A percentile compares a stretch with the other conserved stretches of the same genome.
Conservation (phyloP, 164 flowering plant species). For the Nelumbo lutea region DNA sequence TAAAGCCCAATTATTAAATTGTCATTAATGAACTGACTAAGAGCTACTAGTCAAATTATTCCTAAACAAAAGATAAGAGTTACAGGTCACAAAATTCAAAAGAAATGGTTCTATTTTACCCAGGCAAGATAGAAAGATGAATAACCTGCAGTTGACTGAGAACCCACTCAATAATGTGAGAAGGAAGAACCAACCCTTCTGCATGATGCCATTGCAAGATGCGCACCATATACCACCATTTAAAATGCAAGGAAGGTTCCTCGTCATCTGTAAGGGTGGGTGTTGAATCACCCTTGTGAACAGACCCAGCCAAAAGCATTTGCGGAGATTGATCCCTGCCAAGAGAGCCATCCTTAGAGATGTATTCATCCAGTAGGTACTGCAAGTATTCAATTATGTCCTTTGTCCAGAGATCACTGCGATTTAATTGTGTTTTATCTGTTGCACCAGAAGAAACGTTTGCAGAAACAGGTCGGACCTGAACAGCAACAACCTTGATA, state of each 20-base stretch:
- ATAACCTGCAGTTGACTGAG: slow-evolving; percentile 72
- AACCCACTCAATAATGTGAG: slow-evolving; percentile 90
- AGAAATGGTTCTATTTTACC: background rate
- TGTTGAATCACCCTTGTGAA: slow-evolving; percentile 45
- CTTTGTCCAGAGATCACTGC: slow-evolving; percentile 93
- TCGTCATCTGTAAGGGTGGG: slow-evolving; percentile 44
- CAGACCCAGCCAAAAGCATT: slow-evolving; percentile 44
- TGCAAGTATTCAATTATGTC: slow-evolving; percentile 90
- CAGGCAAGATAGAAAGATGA: background rate
- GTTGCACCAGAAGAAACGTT: slow-evolving; percentile 56
- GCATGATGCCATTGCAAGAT: slow-evolving; percentile 87
- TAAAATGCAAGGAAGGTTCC: slow-evolving; percentile 74
- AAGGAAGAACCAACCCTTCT: slow-evolving; percentile 78
- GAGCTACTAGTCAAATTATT: background rate
- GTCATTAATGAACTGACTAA: background rate
- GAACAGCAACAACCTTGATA: slow-evolving; percentile 25
- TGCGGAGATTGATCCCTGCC: slow-evolving; percentile 62
- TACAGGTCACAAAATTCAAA: background rate
- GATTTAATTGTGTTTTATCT: slow-evolving; percentile 64
- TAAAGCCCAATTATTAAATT: slow-evolving; percentile 1
- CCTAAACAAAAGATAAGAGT: no score
- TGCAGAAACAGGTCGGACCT: slow-evolving; percentile 67
- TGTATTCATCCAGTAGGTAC: slow-evolving; percentile 67
- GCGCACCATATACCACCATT: slow-evolving; percentile 95
- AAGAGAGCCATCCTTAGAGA: slow-evolving; percentile 45